Percentiles rank a stretch among this genome's conserved stretches.
phyloP scores from a whole-genome alignment of 345 rosid species.

The Pistacia integerrima region DNA sequence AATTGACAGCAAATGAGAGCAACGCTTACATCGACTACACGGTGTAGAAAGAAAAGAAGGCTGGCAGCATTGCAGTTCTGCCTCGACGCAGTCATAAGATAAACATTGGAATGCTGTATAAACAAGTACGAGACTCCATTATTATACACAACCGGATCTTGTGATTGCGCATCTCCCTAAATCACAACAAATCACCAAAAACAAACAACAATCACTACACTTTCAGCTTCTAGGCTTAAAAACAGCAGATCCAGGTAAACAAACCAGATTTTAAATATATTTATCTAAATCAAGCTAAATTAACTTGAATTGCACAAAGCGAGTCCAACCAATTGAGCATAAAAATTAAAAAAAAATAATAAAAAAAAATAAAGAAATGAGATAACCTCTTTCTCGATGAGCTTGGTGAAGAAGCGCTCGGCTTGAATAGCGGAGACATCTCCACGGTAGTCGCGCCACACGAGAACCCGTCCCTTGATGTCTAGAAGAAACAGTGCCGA shows the following conservation, averaged over 20 bases:
- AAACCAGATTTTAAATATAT: background rate
- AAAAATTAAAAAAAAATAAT: background rate
- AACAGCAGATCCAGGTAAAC: background rate
- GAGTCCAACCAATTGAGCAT: background rate
- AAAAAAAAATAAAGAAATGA: background rate
- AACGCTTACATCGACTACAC: conserved; percentile 81
- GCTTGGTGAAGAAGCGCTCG: conserved; percentile 92
- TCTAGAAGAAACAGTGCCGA: conserved; percentile 92
- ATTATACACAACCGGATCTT: conserved; percentile 96
- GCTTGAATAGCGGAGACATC: conserved; percentile 86
- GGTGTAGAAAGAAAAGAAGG: conserved; percentile 84
- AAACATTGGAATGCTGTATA: conserved; percentile 89
- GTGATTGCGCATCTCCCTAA: conserved; percentile 96
- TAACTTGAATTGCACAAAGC: background rate
- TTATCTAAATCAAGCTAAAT: conserved; percentile 14
- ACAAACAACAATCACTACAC: background rate
- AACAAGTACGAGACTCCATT: conserved; percentile 94
- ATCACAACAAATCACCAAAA: conserved; percentile 13
- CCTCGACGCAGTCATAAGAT: conserved; percentile 84
- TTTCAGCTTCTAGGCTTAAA: background rate
- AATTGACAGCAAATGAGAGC: background rate
- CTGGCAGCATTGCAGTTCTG: conserved; percentile 99
- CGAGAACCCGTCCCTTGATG: conserved; percentile 91
- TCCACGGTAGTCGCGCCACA: conserved; percentile 98
- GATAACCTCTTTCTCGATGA: conserved; percentile 86